These are phyloP conservation scores for Globisporangium middletonii DNA, from an alignment of 352 stramenopile species.

Conservation along the genomic window DNA sequence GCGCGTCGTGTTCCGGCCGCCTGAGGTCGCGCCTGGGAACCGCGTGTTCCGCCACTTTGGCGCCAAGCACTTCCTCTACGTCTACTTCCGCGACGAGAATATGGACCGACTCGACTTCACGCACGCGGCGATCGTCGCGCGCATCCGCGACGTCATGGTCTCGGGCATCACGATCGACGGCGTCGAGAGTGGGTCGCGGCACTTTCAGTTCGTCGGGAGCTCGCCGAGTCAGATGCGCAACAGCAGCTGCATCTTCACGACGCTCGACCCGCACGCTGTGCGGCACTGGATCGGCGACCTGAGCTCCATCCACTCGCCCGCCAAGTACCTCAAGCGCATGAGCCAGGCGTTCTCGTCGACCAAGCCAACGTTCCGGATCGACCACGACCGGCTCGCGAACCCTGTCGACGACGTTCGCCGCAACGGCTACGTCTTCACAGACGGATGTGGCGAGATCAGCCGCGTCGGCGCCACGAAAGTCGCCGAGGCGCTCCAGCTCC, in stretches of 20 bases:
- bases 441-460: constrained; percentile 68
- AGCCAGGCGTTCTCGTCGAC: constrained; percentile 74
- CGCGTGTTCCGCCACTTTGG: constrained; percentile 68
- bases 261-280: constrained; percentile 39
- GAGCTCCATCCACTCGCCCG: constrained; percentile 34
- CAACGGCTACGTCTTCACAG: constrained; percentile 49
- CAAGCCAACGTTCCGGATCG: constrained; percentile 38
- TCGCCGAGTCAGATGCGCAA: constrained; percentile 76
- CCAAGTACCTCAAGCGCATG: constrained; percentile 76
- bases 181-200: constrained; percentile 7
- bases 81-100: constrained; percentile 81
- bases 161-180: constrained; percentile 35
- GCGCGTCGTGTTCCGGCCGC: constrained; percentile 53
- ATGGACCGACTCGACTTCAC: constrained; percentile 63
- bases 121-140: constrained; percentile 23
- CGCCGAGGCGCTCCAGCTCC: constrained; percentile 29
- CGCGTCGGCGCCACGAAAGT: constrained; percentile 27
- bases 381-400: constrained; percentile 35
- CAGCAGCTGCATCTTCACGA: constrained; percentile 63
- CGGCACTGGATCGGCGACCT: constrained; percentile 63
- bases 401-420: constrained; percentile 40
- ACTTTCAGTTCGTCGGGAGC: constrained; percentile 61
- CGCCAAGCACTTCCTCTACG: constrained; percentile 72
- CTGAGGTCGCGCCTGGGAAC: constrained; percentile 45
- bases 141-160: constrained; percentile 34